phyloP scores from a whole-genome alignment of 139 green algal genomes.

The Chlorella vulgaris region DNA sequence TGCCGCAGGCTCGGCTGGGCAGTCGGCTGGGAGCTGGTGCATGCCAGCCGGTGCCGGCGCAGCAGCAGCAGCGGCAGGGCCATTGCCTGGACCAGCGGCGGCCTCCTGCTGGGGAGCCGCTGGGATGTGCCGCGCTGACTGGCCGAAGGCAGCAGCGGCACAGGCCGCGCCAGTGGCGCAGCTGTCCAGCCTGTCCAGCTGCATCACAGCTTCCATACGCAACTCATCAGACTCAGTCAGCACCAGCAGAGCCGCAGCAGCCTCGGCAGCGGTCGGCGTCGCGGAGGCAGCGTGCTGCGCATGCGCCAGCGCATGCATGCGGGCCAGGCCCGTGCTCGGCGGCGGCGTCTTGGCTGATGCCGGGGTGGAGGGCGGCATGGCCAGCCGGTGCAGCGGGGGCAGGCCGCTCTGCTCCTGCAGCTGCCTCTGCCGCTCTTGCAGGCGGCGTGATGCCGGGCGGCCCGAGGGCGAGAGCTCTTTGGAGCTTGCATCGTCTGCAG shows the following conservation, averaged over 20 bases:
- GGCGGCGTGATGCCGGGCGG: not conserved
- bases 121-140: too few relatives aligned
- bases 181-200: not conserved
- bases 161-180: not conserved
- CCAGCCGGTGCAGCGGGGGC: not conserved
- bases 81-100: too few relatives aligned
- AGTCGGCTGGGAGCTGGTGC: not conserved
- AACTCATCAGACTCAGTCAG: conserved; percentile 23
- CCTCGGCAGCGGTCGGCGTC: conserved; percentile 19
- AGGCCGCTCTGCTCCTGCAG: not conserved
- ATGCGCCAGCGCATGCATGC: not conserved
- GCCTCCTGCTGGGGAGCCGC: too few relatives aligned
- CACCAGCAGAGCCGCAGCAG: conserved; percentile 16
- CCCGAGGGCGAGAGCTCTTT: not conserved
- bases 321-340: not conserved
- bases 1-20: not conserved
- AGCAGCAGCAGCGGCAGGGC: too few relatives aligned
- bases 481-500: conserved; percentile 13
- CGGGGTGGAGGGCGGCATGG: not conserved
- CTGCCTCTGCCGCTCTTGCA: not conserved
- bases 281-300: not conserved
- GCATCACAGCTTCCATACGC: not conserved
- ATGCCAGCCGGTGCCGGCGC: too few relatives aligned
- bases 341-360: not conserved
- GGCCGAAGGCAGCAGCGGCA: not conserved